Evolutionary conservation across 371 early-diverging fungal genomes (phyloP).

Genomic region (Apophysomyces variabilis): DNA sequence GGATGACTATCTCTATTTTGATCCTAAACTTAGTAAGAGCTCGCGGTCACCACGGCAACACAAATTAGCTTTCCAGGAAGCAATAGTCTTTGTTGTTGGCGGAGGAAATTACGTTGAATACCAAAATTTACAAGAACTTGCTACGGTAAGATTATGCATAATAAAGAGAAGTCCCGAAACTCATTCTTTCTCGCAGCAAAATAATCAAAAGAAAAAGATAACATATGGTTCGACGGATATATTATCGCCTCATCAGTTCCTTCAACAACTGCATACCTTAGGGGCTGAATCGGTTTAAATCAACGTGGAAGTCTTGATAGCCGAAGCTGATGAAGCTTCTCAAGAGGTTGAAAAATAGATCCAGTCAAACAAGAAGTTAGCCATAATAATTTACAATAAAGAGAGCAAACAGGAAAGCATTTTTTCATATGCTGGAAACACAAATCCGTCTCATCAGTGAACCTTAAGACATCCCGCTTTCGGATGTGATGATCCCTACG

Average conservation of each 20-base stretch:
- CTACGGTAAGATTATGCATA: slow-evolving; percentile 54
- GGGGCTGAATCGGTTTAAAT: slow-evolving; percentile 39
- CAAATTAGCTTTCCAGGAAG: slow-evolving; percentile 78
- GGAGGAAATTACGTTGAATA: slow-evolving; percentile 97
- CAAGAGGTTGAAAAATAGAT: too few species aligned
- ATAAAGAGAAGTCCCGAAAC: slow-evolving; percentile 3
- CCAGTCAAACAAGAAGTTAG: too few species aligned
- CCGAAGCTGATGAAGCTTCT: too few species aligned
- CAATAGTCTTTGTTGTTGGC: slow-evolving; percentile 96
- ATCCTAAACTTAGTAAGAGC: slow-evolving; percentile 77
- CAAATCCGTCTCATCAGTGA: too few species aligned
- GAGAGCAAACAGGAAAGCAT: too few species aligned
- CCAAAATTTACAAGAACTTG: slow-evolving; percentile 90
- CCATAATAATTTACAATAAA: too few species aligned
- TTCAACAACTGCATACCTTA: slow-evolving; percentile 80
- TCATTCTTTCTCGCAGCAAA: slow-evolving; percentile 41
- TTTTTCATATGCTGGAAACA: too few species aligned
- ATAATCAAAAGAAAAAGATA: slow-evolving; percentile 77
- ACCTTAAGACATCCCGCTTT: too few species aligned
- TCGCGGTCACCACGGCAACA: slow-evolving; percentile 51
- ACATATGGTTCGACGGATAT: slow-evolving; percentile 98
- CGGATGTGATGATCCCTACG: too few species aligned
- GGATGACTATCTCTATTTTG: slow-evolving; percentile 87
- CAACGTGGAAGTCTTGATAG: too few species aligned
- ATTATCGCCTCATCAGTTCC: slow-evolving; percentile 82